Conservation (phyloP, 2,329 filamentous ascomycete species). For the Orbilia brochopaga region DNA sequence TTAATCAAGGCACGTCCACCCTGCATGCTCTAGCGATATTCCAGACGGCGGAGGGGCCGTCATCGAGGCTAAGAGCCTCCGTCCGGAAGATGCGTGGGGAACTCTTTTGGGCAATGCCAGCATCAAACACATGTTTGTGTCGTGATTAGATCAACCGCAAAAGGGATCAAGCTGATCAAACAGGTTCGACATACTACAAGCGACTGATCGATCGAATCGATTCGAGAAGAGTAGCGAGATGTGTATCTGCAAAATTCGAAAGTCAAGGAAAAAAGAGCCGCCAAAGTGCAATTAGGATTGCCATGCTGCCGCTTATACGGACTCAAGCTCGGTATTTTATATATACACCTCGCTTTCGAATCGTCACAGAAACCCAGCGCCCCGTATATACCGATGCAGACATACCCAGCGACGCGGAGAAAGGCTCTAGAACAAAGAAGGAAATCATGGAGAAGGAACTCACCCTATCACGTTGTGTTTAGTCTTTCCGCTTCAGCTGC, state of each 20-base stretch:
- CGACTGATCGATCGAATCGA: conserved; percentile 5
- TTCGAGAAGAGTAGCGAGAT: not conserved
- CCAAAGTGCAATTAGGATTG: not conserved
- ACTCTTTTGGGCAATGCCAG: not conserved
- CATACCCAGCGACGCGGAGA: not conserved
- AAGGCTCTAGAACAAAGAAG: conserved; percentile 1
- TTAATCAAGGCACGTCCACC: too few relatives aligned
- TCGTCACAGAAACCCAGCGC: not conserved
- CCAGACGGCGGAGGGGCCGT: not conserved
- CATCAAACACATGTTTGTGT: not conserved
- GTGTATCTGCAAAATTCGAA: not conserved
- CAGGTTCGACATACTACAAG: conserved; percentile 2
- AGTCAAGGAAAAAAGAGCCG: not conserved
- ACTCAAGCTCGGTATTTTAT: not conserved
- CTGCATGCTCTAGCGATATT: not conserved
- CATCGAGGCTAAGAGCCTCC: not conserved
- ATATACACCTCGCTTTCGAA: not conserved
- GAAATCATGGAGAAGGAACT: not conserved
- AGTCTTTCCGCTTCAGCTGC: not conserved
- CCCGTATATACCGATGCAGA: not conserved
- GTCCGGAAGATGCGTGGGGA: not conserved
- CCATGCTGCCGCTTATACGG: not conserved
- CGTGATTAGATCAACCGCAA: not conserved
- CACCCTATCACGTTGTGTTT: not conserved
- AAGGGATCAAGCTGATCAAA: not conserved